Conservation (phyloP, 2,329 filamentous ascomycete genomes). For the Monosporascus sp. region DNA sequence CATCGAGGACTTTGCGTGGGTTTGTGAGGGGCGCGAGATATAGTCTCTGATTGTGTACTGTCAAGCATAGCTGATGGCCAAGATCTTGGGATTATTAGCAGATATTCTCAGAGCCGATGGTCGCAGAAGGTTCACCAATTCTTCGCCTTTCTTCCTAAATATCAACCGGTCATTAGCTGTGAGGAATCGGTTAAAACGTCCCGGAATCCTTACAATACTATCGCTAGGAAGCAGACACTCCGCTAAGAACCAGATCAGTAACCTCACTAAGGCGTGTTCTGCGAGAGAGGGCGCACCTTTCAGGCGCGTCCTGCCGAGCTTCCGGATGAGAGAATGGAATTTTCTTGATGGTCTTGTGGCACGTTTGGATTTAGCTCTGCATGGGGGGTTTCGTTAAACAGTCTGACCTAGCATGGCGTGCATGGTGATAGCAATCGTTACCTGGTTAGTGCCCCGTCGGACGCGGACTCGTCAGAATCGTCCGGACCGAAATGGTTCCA, state of each 20-base stretch:
- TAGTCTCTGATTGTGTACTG: slow-evolving; percentile 19
- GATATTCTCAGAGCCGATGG: background rate
- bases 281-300: background rate
- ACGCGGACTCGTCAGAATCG: background rate
- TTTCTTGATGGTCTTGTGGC: background rate
- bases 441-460: background rate
- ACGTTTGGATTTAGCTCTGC: background rate
- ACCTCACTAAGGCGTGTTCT: background rate
- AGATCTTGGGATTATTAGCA: background rate
- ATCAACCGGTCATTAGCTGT: background rate
- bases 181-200: background rate
- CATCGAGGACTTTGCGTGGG: slow-evolving; percentile 22
- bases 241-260: background rate
- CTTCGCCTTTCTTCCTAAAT: background rate
- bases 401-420: background rate
- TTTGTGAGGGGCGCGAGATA: slow-evolving; percentile 22
- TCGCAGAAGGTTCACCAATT: background rate
- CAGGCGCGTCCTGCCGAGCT: background rate
- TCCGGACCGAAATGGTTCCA: background rate
- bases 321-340: background rate
- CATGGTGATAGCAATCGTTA: background rate
- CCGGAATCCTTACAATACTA: background rate
- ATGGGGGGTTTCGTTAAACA: background rate
- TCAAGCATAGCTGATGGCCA: background rate
- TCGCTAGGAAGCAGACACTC: background rate